Evolutionary conservation across 805 yeast genomes (phyloP), one percentile per base, ranked within the genome.

Genomic region (Kuraishia piskuri): DNA sequence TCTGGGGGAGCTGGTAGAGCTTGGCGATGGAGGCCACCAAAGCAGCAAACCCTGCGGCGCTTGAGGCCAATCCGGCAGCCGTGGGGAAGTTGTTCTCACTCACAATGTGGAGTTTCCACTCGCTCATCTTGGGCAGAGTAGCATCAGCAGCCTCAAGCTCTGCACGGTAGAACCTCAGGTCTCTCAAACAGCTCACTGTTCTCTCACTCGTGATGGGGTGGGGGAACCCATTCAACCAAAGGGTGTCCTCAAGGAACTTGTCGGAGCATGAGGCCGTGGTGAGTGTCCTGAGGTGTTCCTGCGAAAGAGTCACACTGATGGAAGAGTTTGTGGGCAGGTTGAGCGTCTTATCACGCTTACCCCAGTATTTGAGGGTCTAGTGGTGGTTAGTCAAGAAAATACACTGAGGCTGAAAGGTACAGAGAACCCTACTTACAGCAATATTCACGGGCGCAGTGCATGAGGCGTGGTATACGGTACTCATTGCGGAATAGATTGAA

Each of bases 11-110:
- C 68, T 88, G 69, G 72, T 86, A 94, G 55, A 94, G 76, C 64
- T 79, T 80, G 19, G 98, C 90, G 63, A 94, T 82, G n/a, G 97
- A 88, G 50, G 81, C 81, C 22, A 92, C 96, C 56, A 94, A 77
- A 9, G 99, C 99, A 37, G 99, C 97, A 70, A 90, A 92, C 0
- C 99, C 99, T 9, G 99, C 98, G 14, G 99, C 99, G 4, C 96
- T 87, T 0, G 97, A 90, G 0, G 99, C 99, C 61, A 94, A 78
- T 2, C 99, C 99, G 5, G 99, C 99, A 31, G 99, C 99, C 23
- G 99, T 94, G 52, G 99, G 99, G 77, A 94, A 94, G 72, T 94
- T 94, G 74, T 94, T 94, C 66, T 90, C 96, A 24, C 95, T 84
- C 14, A 89, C 96, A 60, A 94, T 87, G 62, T 84, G 89, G 54